Evolutionary conservation across 2,329 filamentous ascomycete genomes (phyloP), one percentile per base, ranked within the genome.

Genomic region (Scleromitrula shiraiana): DNA sequence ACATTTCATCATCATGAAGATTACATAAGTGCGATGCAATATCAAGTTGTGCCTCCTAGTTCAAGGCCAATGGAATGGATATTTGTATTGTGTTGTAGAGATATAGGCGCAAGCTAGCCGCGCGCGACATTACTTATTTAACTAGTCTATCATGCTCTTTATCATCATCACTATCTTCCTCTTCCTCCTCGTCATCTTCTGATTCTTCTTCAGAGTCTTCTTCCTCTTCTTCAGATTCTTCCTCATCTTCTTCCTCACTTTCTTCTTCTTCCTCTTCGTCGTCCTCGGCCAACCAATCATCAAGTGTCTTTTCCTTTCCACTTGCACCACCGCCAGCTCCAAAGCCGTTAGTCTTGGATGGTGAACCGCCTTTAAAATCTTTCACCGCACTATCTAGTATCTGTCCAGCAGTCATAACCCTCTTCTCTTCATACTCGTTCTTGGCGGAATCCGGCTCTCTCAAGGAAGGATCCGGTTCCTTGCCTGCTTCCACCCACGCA

Each of bases 261-360:
- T 68, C 70, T 17, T 69, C 70, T 3, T 68, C 67, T 8, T 72
- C 70, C 12, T 70, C 70, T 7, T 70, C 72, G 6, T 73, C 70
- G 2, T 75, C 76, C 5, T 73, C 71, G 6, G 77, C 88, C 49
- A 97, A 72, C 90, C 93, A 97, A 64, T 95, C 88, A 69, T 97
- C 89, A 53, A 98, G 69, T 17, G 83, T 88, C 75, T 95, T 95
- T 33, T 80, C 79, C 43, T 59, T 64, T 10, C 47, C 56, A n/a
- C 39, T 26, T 46, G 53, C 46, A 41, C 47, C 56, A n/a, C 39
- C 24, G 47, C 53, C 46, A 41, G 59, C 44, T 52, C 64, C 51
- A 41, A 56, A 57, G 1, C 70, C 77, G 60, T 82, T 82, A 12
- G 68, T 65, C 58, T 69, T 76, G 32, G 63, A 67, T 7, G 66